Conservation (phyloP, 306 rosid genomes). For the Rosa rugosa region DNA sequence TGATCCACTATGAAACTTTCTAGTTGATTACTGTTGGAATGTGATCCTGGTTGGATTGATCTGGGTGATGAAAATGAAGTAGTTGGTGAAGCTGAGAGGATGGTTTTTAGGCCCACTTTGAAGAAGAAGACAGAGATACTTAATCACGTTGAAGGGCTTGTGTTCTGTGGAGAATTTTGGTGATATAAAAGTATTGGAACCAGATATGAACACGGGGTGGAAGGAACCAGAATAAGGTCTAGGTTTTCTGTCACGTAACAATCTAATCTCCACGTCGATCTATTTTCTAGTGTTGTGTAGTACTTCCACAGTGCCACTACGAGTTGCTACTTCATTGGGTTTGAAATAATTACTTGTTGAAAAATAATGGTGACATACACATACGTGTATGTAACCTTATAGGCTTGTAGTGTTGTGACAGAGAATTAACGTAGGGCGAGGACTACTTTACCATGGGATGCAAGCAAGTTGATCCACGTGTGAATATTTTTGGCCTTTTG, state of each 20-base stretch:
- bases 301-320: not conserved
- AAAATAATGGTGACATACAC: not conserved
- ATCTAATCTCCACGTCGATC: not conserved
- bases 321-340: not conserved
- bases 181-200: conserved; percentile 13
- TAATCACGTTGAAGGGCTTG: not conserved
- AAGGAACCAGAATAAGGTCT: not conserved
- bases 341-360: not conserved
- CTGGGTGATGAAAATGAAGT: not conserved
- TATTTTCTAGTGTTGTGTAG: conserved; percentile 7
- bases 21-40: not conserved
- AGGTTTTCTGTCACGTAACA: not conserved
- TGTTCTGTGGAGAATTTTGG: conserved; percentile 12
- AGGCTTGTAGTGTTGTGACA: not conserved
- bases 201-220: conserved; percentile 2
- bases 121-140: not conserved
- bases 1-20: not conserved
- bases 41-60: not conserved
- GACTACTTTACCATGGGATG: not conserved
- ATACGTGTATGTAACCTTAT: not conserved
- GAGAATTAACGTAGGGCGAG: not conserved
- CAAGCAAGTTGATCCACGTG: no score
- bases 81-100: conserved; percentile 10
- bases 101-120: conserved; percentile 11
- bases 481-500: no score